Evolutionary conservation across 1,139 yeast genomes (phyloP), one percentile per base, ranked within the genome.

Genomic region (Candida labiduridarum): DNA sequence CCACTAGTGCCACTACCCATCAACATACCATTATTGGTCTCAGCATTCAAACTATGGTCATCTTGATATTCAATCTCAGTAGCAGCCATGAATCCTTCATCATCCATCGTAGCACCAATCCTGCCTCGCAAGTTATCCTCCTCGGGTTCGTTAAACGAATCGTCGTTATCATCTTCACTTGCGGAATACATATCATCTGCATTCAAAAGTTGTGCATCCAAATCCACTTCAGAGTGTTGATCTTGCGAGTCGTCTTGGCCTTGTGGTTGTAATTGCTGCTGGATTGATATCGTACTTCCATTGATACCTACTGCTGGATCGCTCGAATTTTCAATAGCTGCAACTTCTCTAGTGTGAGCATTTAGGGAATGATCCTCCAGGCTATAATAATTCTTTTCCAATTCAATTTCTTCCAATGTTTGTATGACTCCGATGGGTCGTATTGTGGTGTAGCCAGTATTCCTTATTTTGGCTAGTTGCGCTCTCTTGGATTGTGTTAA

Each of bases 361-460:
- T 45, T 45, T 9, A 30, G 9, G 6, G 43, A 35, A 16, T 44
- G 44, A 29, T 49, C 52, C 9, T 44, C 46, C 33, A 18, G 29
- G 39, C 41, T 47, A 30, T 40, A 35, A 16, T 48, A 47, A 22
- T 45, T 51, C 15, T 52, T 52, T 25, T 65, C 76, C 44, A 56
- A 52, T 30, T 74, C 79, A 2, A 80, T 56, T 48, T 78, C 76
- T 36, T 74, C 78, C 81, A 83, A 73, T 3, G 87, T 83, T 57
- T 74, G 77, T 16, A 76, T 76, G 6, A 84, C 58, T 0, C 89
- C 89, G 33, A 82, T 67, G 0, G 89, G 89, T 29, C 75, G 68
- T 36, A 84, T 60, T 33, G 76, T 70, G 9, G 69, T 58, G 59
- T 77, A 79, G 0, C 89, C 89, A 40, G 74, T 68, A 25, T 68